Evolutionary conservation across 83 land plant species (phyloP).

Genomic region (Diphasiastrum complanatum): DNA sequence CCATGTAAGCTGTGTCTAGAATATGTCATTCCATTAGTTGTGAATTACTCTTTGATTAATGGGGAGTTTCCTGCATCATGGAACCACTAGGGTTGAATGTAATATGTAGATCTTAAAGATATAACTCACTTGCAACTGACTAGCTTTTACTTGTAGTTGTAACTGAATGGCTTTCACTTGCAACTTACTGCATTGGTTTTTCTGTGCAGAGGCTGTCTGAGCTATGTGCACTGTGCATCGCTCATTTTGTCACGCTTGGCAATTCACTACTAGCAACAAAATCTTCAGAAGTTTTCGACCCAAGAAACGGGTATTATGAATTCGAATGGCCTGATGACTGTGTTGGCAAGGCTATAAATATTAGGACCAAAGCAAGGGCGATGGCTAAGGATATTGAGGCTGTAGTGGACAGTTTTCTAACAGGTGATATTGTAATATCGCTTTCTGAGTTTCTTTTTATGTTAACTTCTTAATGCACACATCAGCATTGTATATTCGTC

Average conservation of each 20-base stretch:
- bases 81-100: no score
- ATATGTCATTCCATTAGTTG: no score
- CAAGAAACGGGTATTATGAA: conserved; percentile 32
- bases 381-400: conserved; percentile 76
- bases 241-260: conserved; percentile 77
- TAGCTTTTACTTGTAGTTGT: not conserved
- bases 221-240: conserved; percentile 76
- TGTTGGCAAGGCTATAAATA: conserved; percentile 62
- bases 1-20: conserved; percentile 53
- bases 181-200: not conserved
- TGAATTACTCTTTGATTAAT: no score
- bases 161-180: not conserved
- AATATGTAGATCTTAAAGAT: no score
- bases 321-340: conserved; percentile 88
- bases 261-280: conserved; percentile 57
- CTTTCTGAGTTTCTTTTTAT: no score
- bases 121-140: not conserved
- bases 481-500: no score
- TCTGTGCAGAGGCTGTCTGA: conserved; percentile 85
- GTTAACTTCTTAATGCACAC: no score
- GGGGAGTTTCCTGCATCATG: no score
- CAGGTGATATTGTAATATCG: no score
- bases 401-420: conserved; percentile 71
- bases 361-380: conserved; percentile 61
- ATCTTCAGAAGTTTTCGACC: conserved; percentile 36